Conservation (phyloP, 441 rosid genomes). For the Syzygium syzygioides region DNA sequence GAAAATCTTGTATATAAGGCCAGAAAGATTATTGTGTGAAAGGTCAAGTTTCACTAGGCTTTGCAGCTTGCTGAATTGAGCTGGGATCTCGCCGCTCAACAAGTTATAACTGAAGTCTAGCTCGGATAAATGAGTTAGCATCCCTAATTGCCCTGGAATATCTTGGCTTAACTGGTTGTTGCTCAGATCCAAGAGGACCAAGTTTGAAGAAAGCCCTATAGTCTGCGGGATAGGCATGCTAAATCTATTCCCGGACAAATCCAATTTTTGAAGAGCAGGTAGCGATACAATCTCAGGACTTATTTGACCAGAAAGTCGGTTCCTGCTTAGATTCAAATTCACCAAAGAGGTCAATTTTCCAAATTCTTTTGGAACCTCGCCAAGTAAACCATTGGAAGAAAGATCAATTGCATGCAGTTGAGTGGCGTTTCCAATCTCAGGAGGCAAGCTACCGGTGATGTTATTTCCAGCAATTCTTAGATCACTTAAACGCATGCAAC, state of each 20-base stretch:
- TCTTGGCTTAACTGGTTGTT: background rate
- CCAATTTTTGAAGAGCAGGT: background rate
- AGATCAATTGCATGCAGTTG: background rate
- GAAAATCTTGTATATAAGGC: background rate
- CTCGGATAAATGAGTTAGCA: background rate
- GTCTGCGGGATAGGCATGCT: background rate
- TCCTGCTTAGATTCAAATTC: background rate
- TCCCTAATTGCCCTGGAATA: background rate
- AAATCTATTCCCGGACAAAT: background rate
- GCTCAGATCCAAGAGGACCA: background rate
- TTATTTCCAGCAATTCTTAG: background rate
- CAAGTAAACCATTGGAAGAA: background rate
- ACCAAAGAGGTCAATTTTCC: background rate
- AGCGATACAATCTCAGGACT: rapidly evolving
- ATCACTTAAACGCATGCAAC: background rate
- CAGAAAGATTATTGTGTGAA: background rate
- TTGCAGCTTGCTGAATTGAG: background rate
- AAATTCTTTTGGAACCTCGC: background rate
- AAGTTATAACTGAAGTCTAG: background rate
- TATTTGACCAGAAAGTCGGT: rapidly evolving
- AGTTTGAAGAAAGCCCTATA: background rate
- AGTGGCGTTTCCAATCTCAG: background rate
- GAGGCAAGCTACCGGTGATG: background rate
- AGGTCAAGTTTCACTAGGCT: background rate
- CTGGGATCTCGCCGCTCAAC: background rate